phyloP scores from a whole-genome alignment of 2,329 filamentous ascomycete species.

The Dryadomyces quercus-mongolicae region DNA sequence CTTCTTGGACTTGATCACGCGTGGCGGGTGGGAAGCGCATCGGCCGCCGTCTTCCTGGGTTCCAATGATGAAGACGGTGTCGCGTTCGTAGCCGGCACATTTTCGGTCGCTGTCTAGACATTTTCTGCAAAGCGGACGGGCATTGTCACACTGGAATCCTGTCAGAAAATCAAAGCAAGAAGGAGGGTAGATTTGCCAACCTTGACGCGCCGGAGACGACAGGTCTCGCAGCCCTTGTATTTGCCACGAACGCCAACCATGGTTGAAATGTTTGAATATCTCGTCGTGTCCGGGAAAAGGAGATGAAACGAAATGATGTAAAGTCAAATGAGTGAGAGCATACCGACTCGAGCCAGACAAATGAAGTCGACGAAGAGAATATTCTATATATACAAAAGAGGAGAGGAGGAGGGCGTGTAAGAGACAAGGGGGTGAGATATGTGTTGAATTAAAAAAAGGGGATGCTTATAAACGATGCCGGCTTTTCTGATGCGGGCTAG shows the following conservation, averaged over 20 bases:
- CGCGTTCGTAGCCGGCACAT: conserved; percentile 50
- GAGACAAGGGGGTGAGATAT: neutral
- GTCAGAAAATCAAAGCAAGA: neutral
- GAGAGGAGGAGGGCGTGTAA: neutral
- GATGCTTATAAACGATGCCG: neutral
- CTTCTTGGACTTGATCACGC: conserved; percentile 29
- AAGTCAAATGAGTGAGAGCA: neutral
- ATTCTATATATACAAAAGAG: neutral
- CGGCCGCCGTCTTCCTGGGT: conserved; percentile 40
- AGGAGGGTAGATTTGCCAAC: conserved; percentile 22
- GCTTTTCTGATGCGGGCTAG: neutral
- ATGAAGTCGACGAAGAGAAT: neutral
- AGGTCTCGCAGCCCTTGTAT: conserved; percentile 53
- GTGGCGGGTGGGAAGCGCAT: conserved; percentile 43
- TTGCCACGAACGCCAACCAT: conserved; percentile 54
- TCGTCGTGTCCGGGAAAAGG: no score
- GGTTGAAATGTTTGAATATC: conserved; percentile 6
- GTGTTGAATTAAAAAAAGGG: neutral
- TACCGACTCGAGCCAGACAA: no score
- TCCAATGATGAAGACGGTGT: conserved; percentile 53
- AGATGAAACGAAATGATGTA: neutral
- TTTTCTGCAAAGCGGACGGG: conserved; percentile 47
- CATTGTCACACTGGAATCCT: conserved; percentile 44
- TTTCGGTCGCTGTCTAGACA: conserved; percentile 43
- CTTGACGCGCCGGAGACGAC: conserved; percentile 45